phyloP scores from a whole-genome alignment of 345 rosid species.

The Reutealis trisperma region DNA sequence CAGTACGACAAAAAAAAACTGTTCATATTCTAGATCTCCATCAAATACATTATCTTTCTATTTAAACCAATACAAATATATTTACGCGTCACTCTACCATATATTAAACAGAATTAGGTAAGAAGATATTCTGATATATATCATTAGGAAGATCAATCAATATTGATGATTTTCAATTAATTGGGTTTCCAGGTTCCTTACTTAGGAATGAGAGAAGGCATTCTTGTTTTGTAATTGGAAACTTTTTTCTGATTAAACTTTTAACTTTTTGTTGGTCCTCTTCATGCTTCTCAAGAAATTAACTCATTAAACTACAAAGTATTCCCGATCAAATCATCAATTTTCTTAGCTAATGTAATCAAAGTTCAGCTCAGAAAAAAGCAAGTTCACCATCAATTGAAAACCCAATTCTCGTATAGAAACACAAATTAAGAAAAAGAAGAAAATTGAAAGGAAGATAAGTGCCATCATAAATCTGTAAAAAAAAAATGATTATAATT shows the following conservation, averaged over 20 bases:
- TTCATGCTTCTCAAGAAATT: background rate
- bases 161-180: background rate
- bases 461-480: background rate
- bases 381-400: slow-evolving; percentile 10
- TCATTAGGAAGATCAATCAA: background rate
- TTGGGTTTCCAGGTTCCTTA: background rate
- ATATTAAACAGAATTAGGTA: background rate
- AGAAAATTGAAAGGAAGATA: background rate
- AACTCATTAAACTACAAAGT: no score
- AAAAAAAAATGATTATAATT: background rate
- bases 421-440: background rate
- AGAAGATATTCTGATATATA: background rate
- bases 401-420: background rate
- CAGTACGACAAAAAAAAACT: background rate
- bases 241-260: background rate
- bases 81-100: background rate
- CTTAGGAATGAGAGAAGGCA: no score
- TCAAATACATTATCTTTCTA: background rate
- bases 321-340: background rate
- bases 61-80: background rate
- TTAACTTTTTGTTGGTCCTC: background rate
- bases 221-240: background rate
- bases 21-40: background rate
- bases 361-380: slow-evolving; percentile 9
- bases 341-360: slow-evolving; percentile 3